phyloP scores from a whole-genome alignment of 1,139 yeast genomes.

The Yamadazyma dendronema region DNA sequence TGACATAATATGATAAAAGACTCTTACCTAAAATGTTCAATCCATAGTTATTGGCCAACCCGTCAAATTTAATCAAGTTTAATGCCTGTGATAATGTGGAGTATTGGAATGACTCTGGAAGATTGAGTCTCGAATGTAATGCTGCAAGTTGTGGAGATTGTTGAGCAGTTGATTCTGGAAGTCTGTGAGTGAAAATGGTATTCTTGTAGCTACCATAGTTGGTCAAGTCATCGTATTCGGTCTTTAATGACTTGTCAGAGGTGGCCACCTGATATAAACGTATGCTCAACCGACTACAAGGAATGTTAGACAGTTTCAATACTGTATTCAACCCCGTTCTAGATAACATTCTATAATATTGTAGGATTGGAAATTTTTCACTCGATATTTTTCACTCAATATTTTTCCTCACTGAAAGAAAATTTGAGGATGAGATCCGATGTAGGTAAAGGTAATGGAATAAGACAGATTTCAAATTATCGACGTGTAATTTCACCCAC shows the following conservation, averaged over 20 bases:
- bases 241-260: conserved; percentile 25
- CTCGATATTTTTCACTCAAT: conserved; percentile 8
- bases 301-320: background rate
- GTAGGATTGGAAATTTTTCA: conserved; percentile 6
- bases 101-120: conserved; percentile 55
- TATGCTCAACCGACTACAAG: conserved; percentile 1
- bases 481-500: too few relatives aligned
- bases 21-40: conserved; percentile 78
- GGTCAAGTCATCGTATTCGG: conserved; percentile 30
- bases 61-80: conserved; percentile 43
- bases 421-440: background rate
- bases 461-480: too few relatives aligned
- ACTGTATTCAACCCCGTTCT: conserved; percentile 5
- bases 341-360: conserved; percentile 5
- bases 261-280: conserved; percentile 24
- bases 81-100: conserved; percentile 80
- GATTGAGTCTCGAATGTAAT: conserved; percentile 71
- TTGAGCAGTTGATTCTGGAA: conserved; percentile 49
- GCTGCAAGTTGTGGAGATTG: conserved; percentile 73
- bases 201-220: conserved; percentile 44
- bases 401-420: conserved; percentile 6
- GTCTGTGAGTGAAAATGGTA: conserved; percentile 45
- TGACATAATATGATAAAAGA: conserved; percentile 69
- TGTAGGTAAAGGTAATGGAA: background rate
- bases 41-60: conserved; percentile 73